Conservation (phyloP, 768 basidiomycete genomes). For the Rhizopogon vinicolor region DNA sequence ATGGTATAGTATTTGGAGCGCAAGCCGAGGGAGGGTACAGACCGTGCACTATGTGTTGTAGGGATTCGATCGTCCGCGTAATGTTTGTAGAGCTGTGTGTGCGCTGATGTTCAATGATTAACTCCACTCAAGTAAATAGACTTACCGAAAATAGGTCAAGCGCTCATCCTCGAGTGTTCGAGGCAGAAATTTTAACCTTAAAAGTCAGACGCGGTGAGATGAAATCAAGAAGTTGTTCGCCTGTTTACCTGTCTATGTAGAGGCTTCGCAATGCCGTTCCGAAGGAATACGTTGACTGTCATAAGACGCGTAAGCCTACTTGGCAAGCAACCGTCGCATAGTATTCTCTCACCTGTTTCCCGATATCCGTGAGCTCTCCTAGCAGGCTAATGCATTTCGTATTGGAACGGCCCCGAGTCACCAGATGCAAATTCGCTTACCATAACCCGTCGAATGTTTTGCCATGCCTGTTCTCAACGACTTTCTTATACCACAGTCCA, state of each 20-base stretch:
- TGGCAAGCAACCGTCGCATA: not conserved
- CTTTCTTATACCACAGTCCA: slow-evolving; percentile 35
- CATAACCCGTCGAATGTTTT: slow-evolving; percentile 53
- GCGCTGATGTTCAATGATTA: not conserved
- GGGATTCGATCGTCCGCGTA: slow-evolving; percentile 69
- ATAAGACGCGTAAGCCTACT: not conserved
- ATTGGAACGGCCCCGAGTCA: not conserved
- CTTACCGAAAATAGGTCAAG: slow-evolving; percentile 56
- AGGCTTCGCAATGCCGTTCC: slow-evolving; percentile 55
- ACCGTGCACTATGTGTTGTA: slow-evolving; percentile 71
- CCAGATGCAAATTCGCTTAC: slow-evolving; percentile 31
- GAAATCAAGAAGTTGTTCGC: not conserved
- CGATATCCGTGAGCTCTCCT: slow-evolving; percentile 38
- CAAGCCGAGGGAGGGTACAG: slow-evolving; percentile 59
- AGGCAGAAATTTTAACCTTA: slow-evolving; percentile 64
- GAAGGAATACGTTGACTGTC: slow-evolving; percentile 61
- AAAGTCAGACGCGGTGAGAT: not conserved
- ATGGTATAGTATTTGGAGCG: slow-evolving; percentile 38
- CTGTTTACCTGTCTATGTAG: slow-evolving; percentile 58
- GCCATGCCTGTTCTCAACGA: slow-evolving; percentile 58
- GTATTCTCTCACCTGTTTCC: slow-evolving; percentile 44
- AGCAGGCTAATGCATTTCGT: slow-evolving; percentile 43
- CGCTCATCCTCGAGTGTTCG: slow-evolving; percentile 38
- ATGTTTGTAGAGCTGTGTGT: slow-evolving; percentile 63
- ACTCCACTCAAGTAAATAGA: not conserved